Base-by-base conservation (phyloP, 345 rosid species). In the Schrenkiella parvula region DNA sequence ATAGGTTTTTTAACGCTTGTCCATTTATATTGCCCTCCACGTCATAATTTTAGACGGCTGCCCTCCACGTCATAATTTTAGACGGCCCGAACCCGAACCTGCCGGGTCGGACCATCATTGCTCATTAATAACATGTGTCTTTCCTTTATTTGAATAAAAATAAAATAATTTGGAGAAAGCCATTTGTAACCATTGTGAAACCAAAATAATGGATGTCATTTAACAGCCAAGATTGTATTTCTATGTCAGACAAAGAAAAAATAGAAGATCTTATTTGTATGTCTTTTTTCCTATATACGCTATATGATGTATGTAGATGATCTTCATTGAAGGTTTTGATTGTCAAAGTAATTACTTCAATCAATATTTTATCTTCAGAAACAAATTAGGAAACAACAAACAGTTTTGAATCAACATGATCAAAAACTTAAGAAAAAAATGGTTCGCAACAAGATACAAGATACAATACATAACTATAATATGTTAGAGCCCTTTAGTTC, bases 361-460 rank as follows among this genome's bases (percentile, higher is more conserved):
- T 14, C 34, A 41, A 11, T 57, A 6, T 19, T 42, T n/a, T n/a
- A n/a, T n/a, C n/a, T n/a, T n/a, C n/a, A n/a, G n/a, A n/a, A n/a
- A 28, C 46, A 58, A 58, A 25, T 46, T 69, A 57, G 57, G 57
- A 69, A 39, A 55, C 31, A 44, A 6, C 64, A 68, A 22, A 60
- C 22, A 48, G 8, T 14, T 21, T 61, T 38, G 41, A 61, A 19
- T 47, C 51, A 48, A 26, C 72, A 25, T 25, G 48, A 17, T 6
- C 28, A 64, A 11, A 39, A 46, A n/a, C n/a, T 37, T 1, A 58
- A 58, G 5, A 41, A 18, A 9, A 8, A 42, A 19, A 69, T 47
- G 26, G 8, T 70, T 59, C 7, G 46, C 21, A 70, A 48, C 66
- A 70, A 70, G 59, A 51, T 51, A 13, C 54, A 48, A 48, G n/a